These are phyloP conservation scores for Blastobotrys apis DNA, from an alignment of 1,139 yeast species.

Conservation along the genomic window DNA sequence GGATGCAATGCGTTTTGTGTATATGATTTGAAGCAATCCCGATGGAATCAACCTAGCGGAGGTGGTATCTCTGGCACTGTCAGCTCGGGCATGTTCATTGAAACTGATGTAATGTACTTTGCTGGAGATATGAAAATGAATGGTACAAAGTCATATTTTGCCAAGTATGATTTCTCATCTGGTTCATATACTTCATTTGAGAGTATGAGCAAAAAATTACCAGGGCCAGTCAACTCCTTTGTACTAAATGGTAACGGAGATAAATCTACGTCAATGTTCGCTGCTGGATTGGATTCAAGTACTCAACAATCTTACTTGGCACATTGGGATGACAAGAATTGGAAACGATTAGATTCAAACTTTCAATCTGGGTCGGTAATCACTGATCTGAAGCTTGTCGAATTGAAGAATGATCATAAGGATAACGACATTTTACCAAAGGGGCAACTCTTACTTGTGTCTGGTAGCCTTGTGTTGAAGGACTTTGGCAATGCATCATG, in stretches of 20 bases:
- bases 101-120: conserved; percentile 49
- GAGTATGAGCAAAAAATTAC: conserved; percentile 30
- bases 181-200: conserved; percentile 29
- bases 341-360: conserved; percentile 36
- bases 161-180: conserved; percentile 49
- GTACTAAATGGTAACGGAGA: conserved; percentile 48
- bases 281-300: conserved; percentile 48
- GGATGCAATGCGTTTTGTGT: conserved; percentile 64
- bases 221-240: conserved; percentile 45
- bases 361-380: conserved; percentile 34
- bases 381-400: conserved; percentile 35
- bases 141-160: conserved; percentile 40
- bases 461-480: conserved; percentile 55
- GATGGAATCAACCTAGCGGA: conserved; percentile 52
- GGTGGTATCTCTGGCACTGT: conserved; percentile 51
- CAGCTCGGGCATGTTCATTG: conserved; percentile 50
- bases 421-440: conserved; percentile 40
- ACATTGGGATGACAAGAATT: conserved; percentile 34
- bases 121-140: conserved; percentile 57
- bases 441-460: conserved; percentile 49
- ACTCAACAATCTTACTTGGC: conserved; percentile 31
- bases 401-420: conserved; percentile 32
- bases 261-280: conserved; percentile 51
- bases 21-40: conserved; percentile 52
- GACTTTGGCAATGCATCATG: conserved; percentile 59